A percentile compares a stretch with the other conserved stretches of the same genome.
phyloP scores from a whole-genome alignment of 176 grass and related monocot species.

The Puccinellia tenuiflora region DNA sequence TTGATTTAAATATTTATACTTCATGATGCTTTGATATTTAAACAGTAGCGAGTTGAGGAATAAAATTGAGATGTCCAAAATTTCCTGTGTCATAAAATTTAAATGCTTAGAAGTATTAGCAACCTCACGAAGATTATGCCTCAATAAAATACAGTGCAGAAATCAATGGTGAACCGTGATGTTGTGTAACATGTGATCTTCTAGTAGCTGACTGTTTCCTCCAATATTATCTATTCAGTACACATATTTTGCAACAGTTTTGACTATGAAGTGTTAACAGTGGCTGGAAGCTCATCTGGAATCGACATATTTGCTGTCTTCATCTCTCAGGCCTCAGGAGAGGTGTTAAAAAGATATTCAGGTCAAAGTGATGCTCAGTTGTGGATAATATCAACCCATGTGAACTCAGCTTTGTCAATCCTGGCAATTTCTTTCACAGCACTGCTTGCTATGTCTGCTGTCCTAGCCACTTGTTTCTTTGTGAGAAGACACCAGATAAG shows the following conservation, averaged over 20 bases:
- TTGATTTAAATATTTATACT: neutral
- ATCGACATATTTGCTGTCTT: conserved; percentile 79
- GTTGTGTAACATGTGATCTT: neutral
- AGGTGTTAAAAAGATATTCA: conserved; percentile 58
- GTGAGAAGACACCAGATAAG: conserved; percentile 62
- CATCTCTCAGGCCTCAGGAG: conserved; percentile 63
- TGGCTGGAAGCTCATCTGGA: conserved; percentile 69
- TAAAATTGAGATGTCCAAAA: neutral
- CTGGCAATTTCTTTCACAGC: conserved; percentile 82
- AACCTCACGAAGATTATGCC: neutral
- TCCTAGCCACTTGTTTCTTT: conserved; percentile 81
- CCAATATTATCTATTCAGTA: neutral
- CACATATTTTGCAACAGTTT: conserved; percentile 3
- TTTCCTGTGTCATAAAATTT: neutral
- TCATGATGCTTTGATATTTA: neutral
- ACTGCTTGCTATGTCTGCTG: conserved; percentile 80
- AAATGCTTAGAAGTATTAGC: neutral
- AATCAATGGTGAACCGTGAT: neutral
- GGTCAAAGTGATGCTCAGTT: conserved; percentile 48
- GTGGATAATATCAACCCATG: conserved; percentile 58
- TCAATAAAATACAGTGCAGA: neutral
- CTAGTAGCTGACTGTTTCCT: neutral
- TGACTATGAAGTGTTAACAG: conserved; percentile 49
- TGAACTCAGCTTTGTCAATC: conserved; percentile 71
- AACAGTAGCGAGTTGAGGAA: neutral